phyloP scores from a whole-genome alignment of 2,329 filamentous ascomycete species.

The Aspergillus melleus region DNA sequence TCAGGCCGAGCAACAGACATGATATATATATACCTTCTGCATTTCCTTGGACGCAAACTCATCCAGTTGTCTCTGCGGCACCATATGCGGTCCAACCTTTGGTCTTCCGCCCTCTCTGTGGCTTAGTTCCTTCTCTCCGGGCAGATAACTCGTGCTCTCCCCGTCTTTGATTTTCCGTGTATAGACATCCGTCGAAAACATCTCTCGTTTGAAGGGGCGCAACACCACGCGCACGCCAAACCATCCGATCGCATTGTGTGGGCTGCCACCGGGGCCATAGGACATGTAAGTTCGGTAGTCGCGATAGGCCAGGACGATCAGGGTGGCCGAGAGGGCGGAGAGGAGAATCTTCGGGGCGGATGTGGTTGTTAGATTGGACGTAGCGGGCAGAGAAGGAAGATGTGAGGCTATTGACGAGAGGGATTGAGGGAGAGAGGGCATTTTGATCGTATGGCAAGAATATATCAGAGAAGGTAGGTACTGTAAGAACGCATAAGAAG shows the following conservation, averaged over 20 bases:
- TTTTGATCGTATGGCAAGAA: neutral
- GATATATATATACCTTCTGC: slow-evolving; percentile 25
- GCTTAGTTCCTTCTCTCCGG: slow-evolving; percentile 16
- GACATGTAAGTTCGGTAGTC: slow-evolving; percentile 38
- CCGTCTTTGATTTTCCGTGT: slow-evolving; percentile 22
- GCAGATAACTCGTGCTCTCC: slow-evolving; percentile 16
- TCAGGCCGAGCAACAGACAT: too few species aligned
- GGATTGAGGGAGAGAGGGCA: neutral
- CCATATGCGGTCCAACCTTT: slow-evolving; percentile 27
- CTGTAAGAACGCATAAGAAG: too few species aligned
- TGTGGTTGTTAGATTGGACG: neutral
- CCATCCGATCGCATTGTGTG: slow-evolving; percentile 40
- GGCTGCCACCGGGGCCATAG: slow-evolving; percentile 39
- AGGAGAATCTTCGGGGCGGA: slow-evolving; percentile 9
- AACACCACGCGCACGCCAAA: slow-evolving; percentile 25
- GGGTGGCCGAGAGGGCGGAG: slow-evolving; percentile 17
- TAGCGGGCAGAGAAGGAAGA: neutral
- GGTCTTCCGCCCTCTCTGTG: slow-evolving; percentile 20
- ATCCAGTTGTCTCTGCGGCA: slow-evolving; percentile 31
- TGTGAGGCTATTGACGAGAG: neutral
- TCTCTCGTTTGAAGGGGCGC: slow-evolving; percentile 27
- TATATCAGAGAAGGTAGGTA: too few species aligned
- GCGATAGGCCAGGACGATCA: slow-evolving; percentile 24
- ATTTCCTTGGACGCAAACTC: slow-evolving; percentile 24
- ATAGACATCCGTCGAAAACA: slow-evolving; percentile 30